Evolutionary conservation across 306 rosid species (phyloP).

Genomic region (Cucumis hystrix): DNA sequence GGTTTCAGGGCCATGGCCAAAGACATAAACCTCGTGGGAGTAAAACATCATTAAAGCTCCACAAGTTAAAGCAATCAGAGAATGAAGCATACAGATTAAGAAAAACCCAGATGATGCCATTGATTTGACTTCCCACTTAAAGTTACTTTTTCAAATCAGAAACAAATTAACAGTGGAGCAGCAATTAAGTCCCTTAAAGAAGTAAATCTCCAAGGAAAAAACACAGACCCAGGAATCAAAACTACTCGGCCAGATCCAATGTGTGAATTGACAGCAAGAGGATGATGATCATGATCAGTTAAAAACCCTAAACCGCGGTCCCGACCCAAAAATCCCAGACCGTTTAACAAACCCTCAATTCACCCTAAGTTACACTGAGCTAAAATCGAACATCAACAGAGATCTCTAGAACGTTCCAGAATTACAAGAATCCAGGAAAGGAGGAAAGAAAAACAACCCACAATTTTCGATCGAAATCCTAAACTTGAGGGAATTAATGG

Average conservation of each 20-base stretch:
- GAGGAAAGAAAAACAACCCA: background rate
- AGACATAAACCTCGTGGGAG: conserved; percentile 44
- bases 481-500: background rate
- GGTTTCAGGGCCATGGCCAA: conserved; percentile 59
- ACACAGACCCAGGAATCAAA: background rate
- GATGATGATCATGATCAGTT: background rate
- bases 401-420: background rate
- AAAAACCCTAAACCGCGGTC: conserved; percentile 2
- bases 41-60: conserved; percentile 67
- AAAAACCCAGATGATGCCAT: conserved; percentile 62
- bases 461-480: background rate
- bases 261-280: background rate
- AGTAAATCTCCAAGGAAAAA: background rate
- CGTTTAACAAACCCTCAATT: background rate
- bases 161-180: background rate
- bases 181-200: background rate
- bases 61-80: conserved; percentile 54
- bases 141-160: background rate
- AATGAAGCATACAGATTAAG: conserved; percentile 59
- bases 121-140: conserved; percentile 8
- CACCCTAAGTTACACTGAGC: background rate
- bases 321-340: background rate
- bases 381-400: background rate
- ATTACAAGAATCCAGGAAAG: background rate
- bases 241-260: background rate